A percentile compares a stretch with the other conserved stretches of the same genome.
Conservation (phyloP, 345 rosid genomes). For the Citrus reticulata region DNA sequence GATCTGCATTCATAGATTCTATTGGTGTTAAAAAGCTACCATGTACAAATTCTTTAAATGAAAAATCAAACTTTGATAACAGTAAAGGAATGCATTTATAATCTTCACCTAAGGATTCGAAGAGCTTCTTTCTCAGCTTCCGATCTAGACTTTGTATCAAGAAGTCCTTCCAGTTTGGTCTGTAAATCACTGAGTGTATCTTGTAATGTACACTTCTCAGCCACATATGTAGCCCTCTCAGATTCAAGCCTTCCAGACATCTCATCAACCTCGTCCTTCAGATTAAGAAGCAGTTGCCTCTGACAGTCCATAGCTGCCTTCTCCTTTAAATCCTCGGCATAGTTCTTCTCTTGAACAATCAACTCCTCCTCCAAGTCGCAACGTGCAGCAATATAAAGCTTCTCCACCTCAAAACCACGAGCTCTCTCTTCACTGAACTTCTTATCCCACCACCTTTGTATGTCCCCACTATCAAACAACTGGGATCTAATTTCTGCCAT, state of each 20-base stretch:
- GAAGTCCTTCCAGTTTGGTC: conserved; percentile 43
- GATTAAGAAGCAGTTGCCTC: conserved; percentile 56
- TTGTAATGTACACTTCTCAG: conserved; percentile 45
- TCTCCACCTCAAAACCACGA: conserved; percentile 45
- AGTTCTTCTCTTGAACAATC: conserved; percentile 37
- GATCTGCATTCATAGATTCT: conserved; percentile 45
- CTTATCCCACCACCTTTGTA: conserved; percentile 63
- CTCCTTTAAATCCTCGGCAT: conserved; percentile 56
- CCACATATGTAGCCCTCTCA: conserved; percentile 44
- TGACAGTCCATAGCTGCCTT: conserved; percentile 82
- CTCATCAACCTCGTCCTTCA: conserved; percentile 67
- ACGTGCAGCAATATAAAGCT: conserved; percentile 33
- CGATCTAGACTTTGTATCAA: conserved; percentile 62
- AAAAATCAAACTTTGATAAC: background rate
- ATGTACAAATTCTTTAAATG: background rate
- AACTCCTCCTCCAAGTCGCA: conserved; percentile 59
- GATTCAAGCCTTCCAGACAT: conserved; percentile 64
- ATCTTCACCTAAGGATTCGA: conserved; percentile 67
- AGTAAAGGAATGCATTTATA: background rate
- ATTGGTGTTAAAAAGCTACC: conserved; percentile 3
- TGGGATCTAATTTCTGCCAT: conserved; percentile 59
- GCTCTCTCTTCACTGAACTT: conserved; percentile 51
- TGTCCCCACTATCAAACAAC: conserved; percentile 64
- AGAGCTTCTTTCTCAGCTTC: conserved; percentile 84
- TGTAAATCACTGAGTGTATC: conserved; percentile 38